These are phyloP conservation scores for Tuber borchii DNA, from an alignment of 495 filamentous ascomycete species.

Conservation along the genomic window DNA sequence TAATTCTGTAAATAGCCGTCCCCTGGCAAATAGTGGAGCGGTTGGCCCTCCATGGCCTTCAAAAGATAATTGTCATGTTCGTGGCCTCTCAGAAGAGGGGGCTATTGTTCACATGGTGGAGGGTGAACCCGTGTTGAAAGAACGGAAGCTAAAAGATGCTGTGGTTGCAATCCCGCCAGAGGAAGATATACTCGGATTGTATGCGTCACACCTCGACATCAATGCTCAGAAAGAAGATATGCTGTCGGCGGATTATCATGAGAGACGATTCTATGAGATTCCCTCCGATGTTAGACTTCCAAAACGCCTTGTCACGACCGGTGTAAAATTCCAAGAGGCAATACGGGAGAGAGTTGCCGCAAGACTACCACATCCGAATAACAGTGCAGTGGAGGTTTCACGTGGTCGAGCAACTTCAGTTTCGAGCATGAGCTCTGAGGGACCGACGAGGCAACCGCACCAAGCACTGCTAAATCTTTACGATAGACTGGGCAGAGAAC, in stretches of 20 bases:
- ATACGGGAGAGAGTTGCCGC: slow-evolving; percentile 27
- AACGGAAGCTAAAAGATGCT: slow-evolving; percentile 34
- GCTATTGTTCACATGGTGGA: neutral
- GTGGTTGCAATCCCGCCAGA: slow-evolving; percentile 16
- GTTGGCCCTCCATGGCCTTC: slow-evolving; percentile 65
- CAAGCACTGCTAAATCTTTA: slow-evolving; percentile 50
- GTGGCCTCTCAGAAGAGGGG: slow-evolving; percentile 39
- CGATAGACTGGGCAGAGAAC: slow-evolving; percentile 51
- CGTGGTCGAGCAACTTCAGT: slow-evolving; percentile 45
- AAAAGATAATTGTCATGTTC: slow-evolving; percentile 56
- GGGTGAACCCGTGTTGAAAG: neutral
- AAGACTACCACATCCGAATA: slow-evolving; percentile 37
- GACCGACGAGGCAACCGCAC: slow-evolving; percentile 31
- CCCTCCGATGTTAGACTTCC: slow-evolving; percentile 37
- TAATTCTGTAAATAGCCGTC: slow-evolving; percentile 41
- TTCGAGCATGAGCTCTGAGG: slow-evolving; percentile 39
- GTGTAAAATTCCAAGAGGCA: slow-evolving; percentile 40
- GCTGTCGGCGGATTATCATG: slow-evolving; percentile 14
- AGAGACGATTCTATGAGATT: slow-evolving; percentile 28
- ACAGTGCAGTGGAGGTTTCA: slow-evolving; percentile 41
- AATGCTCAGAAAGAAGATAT: slow-evolving; percentile 49
- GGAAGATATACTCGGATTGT: slow-evolving; percentile 21
- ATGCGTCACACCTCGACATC: slow-evolving; percentile 45
- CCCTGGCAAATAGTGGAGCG: slow-evolving; percentile 55
- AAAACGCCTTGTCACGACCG: slow-evolving; percentile 40